Percentiles rank a stretch among this genome's conserved stretches.
These are phyloP conservation scores for Penicillium sp. DNA, from an alignment of 2,329 filamentous ascomycete species.

Conservation along the genomic window DNA sequence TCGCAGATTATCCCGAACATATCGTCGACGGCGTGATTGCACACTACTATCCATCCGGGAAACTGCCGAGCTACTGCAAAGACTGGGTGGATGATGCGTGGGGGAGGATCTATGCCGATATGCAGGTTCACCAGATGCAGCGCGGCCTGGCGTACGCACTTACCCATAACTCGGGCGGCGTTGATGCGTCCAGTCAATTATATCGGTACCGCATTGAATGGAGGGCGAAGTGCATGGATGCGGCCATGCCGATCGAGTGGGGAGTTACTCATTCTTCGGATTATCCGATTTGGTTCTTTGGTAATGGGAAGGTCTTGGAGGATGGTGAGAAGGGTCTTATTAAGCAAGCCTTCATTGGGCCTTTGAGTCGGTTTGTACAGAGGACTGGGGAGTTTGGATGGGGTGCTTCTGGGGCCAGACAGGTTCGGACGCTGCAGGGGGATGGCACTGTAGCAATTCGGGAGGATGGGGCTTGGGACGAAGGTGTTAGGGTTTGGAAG, in stretches of 20 bases:
- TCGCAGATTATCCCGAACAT: constrained; percentile 54
- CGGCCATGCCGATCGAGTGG: constrained; percentile 48
- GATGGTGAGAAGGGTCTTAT: constrained; percentile 49
- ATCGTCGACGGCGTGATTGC: constrained; percentile 48
- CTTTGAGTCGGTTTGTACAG: constrained; percentile 33
- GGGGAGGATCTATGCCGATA: constrained; percentile 57
- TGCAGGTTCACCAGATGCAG: constrained; percentile 57
- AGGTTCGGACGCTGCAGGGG: constrained; percentile 48
- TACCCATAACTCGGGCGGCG: constrained; percentile 38
- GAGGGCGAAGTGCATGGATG: constrained; percentile 51
- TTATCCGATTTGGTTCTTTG: constrained; percentile 59
- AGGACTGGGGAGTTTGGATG: constrained; percentile 27
- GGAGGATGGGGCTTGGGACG: constrained; percentile 50
- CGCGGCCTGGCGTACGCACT: constrained; percentile 54
- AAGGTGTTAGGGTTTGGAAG: constrained; percentile 53
- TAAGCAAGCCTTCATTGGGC: constrained; percentile 29
- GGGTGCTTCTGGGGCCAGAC: constrained; percentile 29
- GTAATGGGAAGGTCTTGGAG: constrained; percentile 47
- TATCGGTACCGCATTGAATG: constrained; percentile 59
- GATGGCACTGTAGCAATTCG: constrained; percentile 52
- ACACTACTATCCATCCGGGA: constrained; percentile 46
- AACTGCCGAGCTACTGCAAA: constrained; percentile 42
- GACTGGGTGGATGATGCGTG: constrained; percentile 55
- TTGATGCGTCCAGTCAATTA: constrained; percentile 45
- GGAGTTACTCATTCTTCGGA: constrained; percentile 59